Base-by-base conservation (phyloP, 73 alveolate species). In the Paramecium caudatum region DNA sequence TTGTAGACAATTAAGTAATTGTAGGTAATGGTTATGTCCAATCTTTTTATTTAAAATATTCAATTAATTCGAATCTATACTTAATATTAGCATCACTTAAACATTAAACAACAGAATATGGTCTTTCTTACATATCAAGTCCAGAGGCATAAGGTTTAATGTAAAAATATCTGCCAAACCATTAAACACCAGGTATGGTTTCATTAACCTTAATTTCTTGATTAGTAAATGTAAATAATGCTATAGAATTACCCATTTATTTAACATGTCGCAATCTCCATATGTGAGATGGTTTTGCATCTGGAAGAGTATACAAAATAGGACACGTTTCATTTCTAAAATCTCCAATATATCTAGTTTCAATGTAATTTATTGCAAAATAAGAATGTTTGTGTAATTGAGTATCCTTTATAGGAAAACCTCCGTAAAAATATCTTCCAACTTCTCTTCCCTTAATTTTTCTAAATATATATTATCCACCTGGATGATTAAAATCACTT, bases 111-210 rank as follows among this genome's bases (percentile, higher is more conserved):
- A 63, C 82, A 62, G 87, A 23, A 13, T 86, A 86, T 8, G 82
- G 82, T 61, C 93, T 61, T 30, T 70, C 81, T 33, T 63, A 27
- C 16, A 86, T 30, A 39, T 63, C 84, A 17, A 86, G 13, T 5
- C 90, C 50, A 3, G 48, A 65, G 0, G 48, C 62, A 37, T 27
- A 63, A 1, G 93, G 93, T 37, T 70, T 55, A 21, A 86, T 27
- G 47, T 86, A 43, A 21, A 86, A 70, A 65, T 78, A 62, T 86
- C 93, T 86, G 4, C 93, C 93, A 37, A 86, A 63, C 93, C 93
- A 86, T 41, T 49, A 62, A 5, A 86, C 93, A 8, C 93, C 93
- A 21, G 39, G 43, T 3, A 86, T 49, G 15, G 63, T 13, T 43
- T 47, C 6, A 21, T 48, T 33, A 15, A 86, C 50, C 25, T 86